Base-by-base conservation (phyloP, 1,139 yeast genomes). In the Kodamaea ohmeri region DNA sequence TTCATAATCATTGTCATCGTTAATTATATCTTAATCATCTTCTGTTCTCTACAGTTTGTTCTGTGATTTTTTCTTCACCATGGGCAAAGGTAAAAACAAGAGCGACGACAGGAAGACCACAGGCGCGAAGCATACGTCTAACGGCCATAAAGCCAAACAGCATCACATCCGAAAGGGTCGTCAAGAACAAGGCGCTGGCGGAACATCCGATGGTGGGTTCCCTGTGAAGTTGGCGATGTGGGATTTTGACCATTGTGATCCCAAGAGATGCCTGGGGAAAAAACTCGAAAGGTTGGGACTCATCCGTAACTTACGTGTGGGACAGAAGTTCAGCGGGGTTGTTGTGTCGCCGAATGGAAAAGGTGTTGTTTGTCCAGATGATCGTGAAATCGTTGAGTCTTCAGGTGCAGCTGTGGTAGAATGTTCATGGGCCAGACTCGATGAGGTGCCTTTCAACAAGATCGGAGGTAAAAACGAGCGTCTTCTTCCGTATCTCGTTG, bases 161-260 rank as follows among this genome's bases (percentile, higher is more conserved):
- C 74, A 73, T 40, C 78, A 74, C 44, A 67, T 68, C 32, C 66
- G 76, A 25, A 65, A 59, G 37, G 76, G 78, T 2, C 62, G 76
- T 33, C 80, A 73, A 47, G 81, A 76, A 52, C 33, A 19, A 13
- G 41, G 38, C 6, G 41, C 40, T 4, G 25, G 25, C 2, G n/a
- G 34, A 7, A 34, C 25, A 4, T 29, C 35, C 17, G 44, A 44
- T 9, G 50, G 49, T 17, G 65, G 69, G 34, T 81, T 82, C 50
- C 92, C 89, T 1, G 76, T 83, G 17, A 83, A 83, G 53, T 53
- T 84, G 27, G 92, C 90, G 8, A 85, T 85, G 95, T 85, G 95
- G 97, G 92, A 92, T 61, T 92, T 94, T 56, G 96, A 90, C 51
- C 99, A 92, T 59, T 92, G 99, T 65, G 98, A 92, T 61, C 99